Percentiles rank a stretch among this genome's conserved stretches.
These are phyloP conservation scores for Mangifera indica DNA, from an alignment of 345 rosid genomes.

Conservation along the genomic window DNA sequence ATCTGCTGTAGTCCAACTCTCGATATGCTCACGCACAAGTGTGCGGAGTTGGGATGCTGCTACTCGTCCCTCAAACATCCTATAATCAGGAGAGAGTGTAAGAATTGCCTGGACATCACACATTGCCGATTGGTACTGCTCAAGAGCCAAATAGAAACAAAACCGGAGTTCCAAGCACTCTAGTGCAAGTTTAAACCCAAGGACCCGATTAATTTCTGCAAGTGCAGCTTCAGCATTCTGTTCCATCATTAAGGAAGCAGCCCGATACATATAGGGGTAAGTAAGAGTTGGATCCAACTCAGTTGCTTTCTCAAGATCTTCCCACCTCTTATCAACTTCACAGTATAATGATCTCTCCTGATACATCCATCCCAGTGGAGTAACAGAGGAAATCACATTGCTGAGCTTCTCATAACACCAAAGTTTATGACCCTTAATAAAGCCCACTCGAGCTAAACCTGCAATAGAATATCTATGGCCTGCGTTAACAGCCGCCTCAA, in stretches of 20 bases:
- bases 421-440: constrained; percentile 58
- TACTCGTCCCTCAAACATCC: constrained; percentile 92
- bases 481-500: constrained; percentile 59
- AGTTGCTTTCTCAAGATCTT: constrained; percentile 88
- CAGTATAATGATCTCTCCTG: constrained; percentile 90
- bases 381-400: constrained; percentile 64
- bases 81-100: constrained; percentile 79
- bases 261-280: constrained; percentile 93
- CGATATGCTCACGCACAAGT: constrained; percentile 89
- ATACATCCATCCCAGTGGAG: constrained; percentile 91
- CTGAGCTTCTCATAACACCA: constrained; percentile 77
- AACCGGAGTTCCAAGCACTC: constrained; percentile 98
- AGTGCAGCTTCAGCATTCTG: constrained; percentile 77
- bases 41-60: constrained; percentile 84
- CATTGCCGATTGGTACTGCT: constrained; percentile 78
- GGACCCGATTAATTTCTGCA: constrained; percentile 76
- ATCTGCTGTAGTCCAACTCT: constrained; percentile 91
- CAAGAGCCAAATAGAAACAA: constrained; percentile 86
- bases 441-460: constrained; percentile 83
- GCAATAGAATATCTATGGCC: constrained; percentile 79
- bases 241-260: constrained; percentile 76
- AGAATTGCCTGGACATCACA: constrained; percentile 95
- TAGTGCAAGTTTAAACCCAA: constrained; percentile 88
- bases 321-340: constrained; percentile 73
- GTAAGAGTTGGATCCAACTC: constrained; percentile 86